Evolutionary conservation across 352 stramenopile genomes (phyloP).

Genomic region (Peronospora belbahrii): DNA sequence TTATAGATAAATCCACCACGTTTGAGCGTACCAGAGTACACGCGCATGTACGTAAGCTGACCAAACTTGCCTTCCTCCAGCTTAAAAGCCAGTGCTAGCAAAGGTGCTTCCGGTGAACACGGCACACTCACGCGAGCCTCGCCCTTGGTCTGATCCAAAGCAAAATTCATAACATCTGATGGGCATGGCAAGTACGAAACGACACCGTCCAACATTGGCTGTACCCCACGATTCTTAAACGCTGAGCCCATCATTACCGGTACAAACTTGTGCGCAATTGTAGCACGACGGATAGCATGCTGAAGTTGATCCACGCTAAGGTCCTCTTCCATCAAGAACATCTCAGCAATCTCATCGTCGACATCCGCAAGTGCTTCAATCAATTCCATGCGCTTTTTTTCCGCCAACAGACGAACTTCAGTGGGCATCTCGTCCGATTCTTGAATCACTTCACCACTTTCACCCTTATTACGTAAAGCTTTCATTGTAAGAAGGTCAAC

Average conservation of each 20-base stretch:
- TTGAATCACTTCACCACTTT: slow-evolving; percentile 83
- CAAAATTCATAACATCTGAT: slow-evolving; percentile 92
- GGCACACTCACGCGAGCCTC: slow-evolving; percentile 87
- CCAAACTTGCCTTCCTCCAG: slow-evolving; percentile 98
- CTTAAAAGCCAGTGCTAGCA: slow-evolving; percentile 99
- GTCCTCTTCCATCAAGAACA: slow-evolving; percentile 98
- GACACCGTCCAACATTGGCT: slow-evolving; percentile 97
- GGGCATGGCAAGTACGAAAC: slow-evolving; percentile 95
- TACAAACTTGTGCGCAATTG: slow-evolving; percentile 96
- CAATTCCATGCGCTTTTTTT: slow-evolving; percentile 89
- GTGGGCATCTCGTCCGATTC: slow-evolving; percentile 87
- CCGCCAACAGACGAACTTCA: slow-evolving; percentile 72
- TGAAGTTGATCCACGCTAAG: slow-evolving; percentile 88
- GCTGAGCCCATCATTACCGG: slow-evolving; percentile 99
- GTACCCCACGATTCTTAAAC: slow-evolving; percentile 96
- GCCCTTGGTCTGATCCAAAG: slow-evolving; percentile 90
- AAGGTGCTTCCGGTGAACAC: slow-evolving; percentile 82
- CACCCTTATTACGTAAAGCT: slow-evolving; percentile 88
- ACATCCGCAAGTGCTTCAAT: slow-evolving; percentile 94
- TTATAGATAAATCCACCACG: slow-evolving; percentile 84
- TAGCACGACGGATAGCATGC: slow-evolving; percentile 91
- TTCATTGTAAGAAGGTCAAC: slow-evolving; percentile 94
- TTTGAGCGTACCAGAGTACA: slow-evolving; percentile 86
- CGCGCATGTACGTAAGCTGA: slow-evolving; percentile 98
- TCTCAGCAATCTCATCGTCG: slow-evolving; percentile 97